Percentiles rank a stretch among this genome's conserved stretches.
Conservation (phyloP, 2,329 filamentous ascomycete species). For the Fusarium citri region DNA sequence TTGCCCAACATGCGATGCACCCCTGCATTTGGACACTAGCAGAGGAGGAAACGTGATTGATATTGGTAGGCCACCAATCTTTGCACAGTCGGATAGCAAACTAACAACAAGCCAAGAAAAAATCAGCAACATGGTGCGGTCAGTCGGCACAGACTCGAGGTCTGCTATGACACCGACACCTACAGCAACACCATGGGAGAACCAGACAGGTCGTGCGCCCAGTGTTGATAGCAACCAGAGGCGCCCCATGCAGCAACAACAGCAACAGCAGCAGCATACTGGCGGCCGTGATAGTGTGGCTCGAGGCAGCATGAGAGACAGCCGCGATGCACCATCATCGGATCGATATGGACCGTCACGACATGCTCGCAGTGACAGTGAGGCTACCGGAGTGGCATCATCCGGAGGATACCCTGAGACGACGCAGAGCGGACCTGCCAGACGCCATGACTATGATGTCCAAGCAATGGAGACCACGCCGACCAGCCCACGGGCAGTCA, state of each 20-base stretch:
- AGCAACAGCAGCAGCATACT: slow-evolving; percentile 38
- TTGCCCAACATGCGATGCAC: slow-evolving; percentile 93
- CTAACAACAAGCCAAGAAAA: slow-evolving; percentile 74
- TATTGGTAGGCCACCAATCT: slow-evolving; percentile 70
- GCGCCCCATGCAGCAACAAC: slow-evolving; percentile 41
- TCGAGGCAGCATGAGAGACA: slow-evolving; percentile 60
- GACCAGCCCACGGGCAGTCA: slow-evolving; percentile 75
- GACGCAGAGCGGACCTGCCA: slow-evolving; percentile 73
- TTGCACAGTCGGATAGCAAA: slow-evolving; percentile 33
- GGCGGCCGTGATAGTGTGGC: slow-evolving; percentile 52
- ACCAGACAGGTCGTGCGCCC: slow-evolving; percentile 65
- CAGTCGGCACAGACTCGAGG: slow-evolving; percentile 73
- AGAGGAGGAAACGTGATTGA: slow-evolving; percentile 92
- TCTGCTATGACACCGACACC: slow-evolving; percentile 65
- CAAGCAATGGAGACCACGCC: slow-evolving; percentile 94
- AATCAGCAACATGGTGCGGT: slow-evolving; percentile 91
- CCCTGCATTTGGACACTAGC: slow-evolving; percentile 90
- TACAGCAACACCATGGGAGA: slow-evolving; percentile 75
- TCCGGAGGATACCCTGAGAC: slow-evolving; percentile 85
- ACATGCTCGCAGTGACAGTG: slow-evolving; percentile 84
- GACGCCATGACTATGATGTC: slow-evolving; percentile 93
- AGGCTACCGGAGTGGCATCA: slow-evolving; percentile 77
- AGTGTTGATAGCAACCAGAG: slow-evolving; percentile 60
- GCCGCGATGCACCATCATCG: slow-evolving; percentile 59
- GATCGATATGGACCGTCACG: slow-evolving; percentile 61